phyloP scores from a whole-genome alignment of 495 filamentous ascomycete species.

The Venustampulla echinocandica region DNA sequence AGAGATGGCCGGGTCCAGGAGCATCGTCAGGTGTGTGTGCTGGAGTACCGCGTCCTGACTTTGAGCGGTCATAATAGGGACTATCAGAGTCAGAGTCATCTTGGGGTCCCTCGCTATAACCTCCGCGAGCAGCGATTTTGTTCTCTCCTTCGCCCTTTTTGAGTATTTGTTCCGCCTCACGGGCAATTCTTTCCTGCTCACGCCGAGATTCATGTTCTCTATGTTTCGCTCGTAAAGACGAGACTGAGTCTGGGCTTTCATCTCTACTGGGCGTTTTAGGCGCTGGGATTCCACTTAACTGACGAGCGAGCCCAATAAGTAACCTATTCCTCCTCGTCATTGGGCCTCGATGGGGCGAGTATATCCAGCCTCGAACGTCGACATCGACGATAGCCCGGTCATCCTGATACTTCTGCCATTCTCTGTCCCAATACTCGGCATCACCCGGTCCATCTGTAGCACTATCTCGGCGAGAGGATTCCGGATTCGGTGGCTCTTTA shows the following conservation, averaged over 20 bases:
- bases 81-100: constrained; percentile 27
- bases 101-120: constrained; percentile 42
- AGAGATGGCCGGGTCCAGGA: constrained; percentile 25
- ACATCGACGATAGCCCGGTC: constrained; percentile 82
- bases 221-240: constrained; percentile 19
- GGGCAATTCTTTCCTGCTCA: constrained; percentile 54
- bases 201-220: constrained; percentile 34
- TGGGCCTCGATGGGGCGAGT: constrained; percentile 73
- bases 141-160: constrained; percentile 60
- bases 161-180: constrained; percentile 66
- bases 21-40: constrained; percentile 22
- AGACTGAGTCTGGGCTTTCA: constrained; percentile 12
- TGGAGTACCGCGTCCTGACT: constrained; percentile 20
- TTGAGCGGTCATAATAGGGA: constrained; percentile 16
- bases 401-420: constrained; percentile 64
- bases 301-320: constrained; percentile 71
- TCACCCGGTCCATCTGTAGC: constrained; percentile 31
- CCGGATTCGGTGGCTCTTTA: constrained; percentile 28
- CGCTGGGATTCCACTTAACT: constrained; percentile 75
- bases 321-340: constrained; percentile 82
- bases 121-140: constrained; percentile 57
- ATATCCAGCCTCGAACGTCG: constrained; percentile 89
- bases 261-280: constrained; percentile 30
- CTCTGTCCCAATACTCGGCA: constrained; percentile 56
- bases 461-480: constrained; percentile 18